Base-by-base conservation (phyloP, 805 yeast species). In the Cyberlindnera veronae region DNA sequence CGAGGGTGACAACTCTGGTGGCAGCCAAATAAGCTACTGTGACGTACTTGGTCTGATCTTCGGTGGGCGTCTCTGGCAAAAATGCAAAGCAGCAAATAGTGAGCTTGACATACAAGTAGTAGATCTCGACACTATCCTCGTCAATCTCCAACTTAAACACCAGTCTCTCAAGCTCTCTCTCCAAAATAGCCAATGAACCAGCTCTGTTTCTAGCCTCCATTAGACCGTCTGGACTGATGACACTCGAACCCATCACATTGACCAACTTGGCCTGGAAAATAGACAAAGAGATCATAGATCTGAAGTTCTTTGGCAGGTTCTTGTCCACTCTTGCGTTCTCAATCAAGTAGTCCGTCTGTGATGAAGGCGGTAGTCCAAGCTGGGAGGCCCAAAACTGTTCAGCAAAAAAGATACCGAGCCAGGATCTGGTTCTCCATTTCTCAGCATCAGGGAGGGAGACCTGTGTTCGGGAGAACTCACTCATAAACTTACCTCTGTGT, bases 381-480 rank as follows among this genome's bases (percentile, higher is more conserved):
- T 81, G 77, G 11, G 95, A 83, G 4, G 95, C 82, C 93, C 96
- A 86, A 55, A 88, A 84, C 51, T 89, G 95, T 57, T 89, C 96
- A 33, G 87, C 73, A 55, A 89, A 84, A 60, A 84, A 90, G 4
- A 86, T 83, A 3, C 91, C 89, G 21, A 88, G 66, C 97, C 97
- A 90, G 1, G 95, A 78, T 50, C 96, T 69, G 1, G 96, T 88
- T 60, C 97, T 74, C 97, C 96, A 90, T 55, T 80, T 81, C 51
- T 87, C 96, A 5, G 96, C 91, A 62, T 90, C 88, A 0, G 91
- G 91, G 62, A 89, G 69, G 18, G 86, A 76, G 5, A 84, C 93
- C 58, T 90, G 97, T 22, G 91, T 85, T 55, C 97, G 72, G 6
- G 95, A 82, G 51, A 90, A 90, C 55, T 90, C 97, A 47, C 84